Conservation (phyloP, 2,329 filamentous ascomycete species). For the Colletotrichum musae region DNA sequence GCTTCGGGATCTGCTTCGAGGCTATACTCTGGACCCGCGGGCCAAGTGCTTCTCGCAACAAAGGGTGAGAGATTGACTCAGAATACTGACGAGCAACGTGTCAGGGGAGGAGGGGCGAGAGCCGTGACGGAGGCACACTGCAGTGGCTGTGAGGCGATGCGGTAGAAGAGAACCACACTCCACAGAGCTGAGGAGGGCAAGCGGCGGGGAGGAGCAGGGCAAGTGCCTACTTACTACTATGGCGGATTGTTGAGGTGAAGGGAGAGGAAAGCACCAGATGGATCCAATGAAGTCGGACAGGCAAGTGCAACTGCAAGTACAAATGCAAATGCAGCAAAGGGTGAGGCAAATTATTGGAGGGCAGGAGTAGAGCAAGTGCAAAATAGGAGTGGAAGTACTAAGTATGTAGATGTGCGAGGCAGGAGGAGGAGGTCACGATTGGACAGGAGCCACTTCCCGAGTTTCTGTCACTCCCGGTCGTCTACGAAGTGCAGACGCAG, state of each 20-base stretch:
- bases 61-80: constrained; percentile 27
- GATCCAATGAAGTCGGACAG: neutral
- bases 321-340: constrained; percentile 18
- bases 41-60: constrained; percentile 7
- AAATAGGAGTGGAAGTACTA: no score
- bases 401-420: neutral
- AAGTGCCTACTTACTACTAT: constrained; percentile 17
- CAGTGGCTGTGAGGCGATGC: neutral
- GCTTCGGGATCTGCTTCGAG: constrained; percentile 11
- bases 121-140: neutral
- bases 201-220: neutral
- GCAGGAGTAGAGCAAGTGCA: no score
- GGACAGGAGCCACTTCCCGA: constrained; percentile 17
- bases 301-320: constrained; percentile 10
- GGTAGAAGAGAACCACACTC: neutral
- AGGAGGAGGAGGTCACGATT: constrained; percentile 17
- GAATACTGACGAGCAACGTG: constrained; percentile 14
- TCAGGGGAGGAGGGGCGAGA: constrained; percentile 14
- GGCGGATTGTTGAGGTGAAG: neutral
- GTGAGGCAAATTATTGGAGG: no score
- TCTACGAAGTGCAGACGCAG: neutral
- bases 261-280: neutral
- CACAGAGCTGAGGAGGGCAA: neutral
- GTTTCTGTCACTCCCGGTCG: constrained; percentile 2
- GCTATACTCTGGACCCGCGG: neutral